Evolutionary conservation across 129 eudicot genomes (phyloP), one percentile per base, ranked within the genome.

Genomic region (Apium graveolens): DNA sequence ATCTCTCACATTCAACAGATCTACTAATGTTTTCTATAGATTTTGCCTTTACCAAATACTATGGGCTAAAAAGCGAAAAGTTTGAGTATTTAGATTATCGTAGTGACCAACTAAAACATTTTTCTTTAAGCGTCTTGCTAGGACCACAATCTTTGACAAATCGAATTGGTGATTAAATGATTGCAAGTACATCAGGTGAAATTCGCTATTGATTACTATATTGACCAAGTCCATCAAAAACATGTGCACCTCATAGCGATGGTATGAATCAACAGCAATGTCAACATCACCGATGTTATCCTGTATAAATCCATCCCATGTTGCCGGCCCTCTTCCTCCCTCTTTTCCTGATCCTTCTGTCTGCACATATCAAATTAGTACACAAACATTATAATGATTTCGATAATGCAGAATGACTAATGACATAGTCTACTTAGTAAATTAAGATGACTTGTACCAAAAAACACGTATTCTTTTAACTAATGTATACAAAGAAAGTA

Each of bases 241-340:
- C 9, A 39, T 11, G 45, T 45, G 11, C 3, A 76, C 79, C 69
- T 76, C 55, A 37, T 76, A 76, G 48, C 79, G 79, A 55, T 76
- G 70, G 70, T 76, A 76, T 48, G 79, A 76, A 76, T 76, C 79
- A 53, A 55, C 79, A 20, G 79, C 79, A 20, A 76, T 76, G 26
- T 76, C 79, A 18, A 29, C 34, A 21, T 48, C 79, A 39, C 2
- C 51, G 39, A 76, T 76, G 31, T 24, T 66, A n/a, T 76, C 79
- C n/a, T 76, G 79, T 42, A 76, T 76, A 24, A 76, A 51, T 17
- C 24, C 46, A 55, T 76, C 79, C 79, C 79, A 76, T 18, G 79
- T 76, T 39, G 69, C 57, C 32, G 79, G 45, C 13, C 79, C 79
- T 76, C 79, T 76, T 37, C 79, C 79, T 55, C 79, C 79, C 62